phyloP scores from a whole-genome alignment of 2,329 filamentous ascomycete species.

The Colletotrichum cereale region DNA sequence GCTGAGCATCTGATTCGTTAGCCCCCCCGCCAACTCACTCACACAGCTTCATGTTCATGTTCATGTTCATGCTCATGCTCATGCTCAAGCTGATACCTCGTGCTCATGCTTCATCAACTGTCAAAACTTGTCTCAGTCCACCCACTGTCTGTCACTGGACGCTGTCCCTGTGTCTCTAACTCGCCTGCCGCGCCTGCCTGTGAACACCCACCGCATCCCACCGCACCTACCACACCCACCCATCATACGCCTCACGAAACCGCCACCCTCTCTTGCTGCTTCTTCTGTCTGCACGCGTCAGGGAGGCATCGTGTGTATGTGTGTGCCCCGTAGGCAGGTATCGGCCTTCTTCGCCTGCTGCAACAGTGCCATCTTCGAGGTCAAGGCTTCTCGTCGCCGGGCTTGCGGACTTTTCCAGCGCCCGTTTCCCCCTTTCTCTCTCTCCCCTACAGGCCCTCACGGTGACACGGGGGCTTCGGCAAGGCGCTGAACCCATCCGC shows the following conservation, averaged over 20 bases:
- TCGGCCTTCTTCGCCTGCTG: background rate
- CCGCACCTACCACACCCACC: background rate
- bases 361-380: background rate
- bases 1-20: background rate
- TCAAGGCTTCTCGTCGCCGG: constrained; percentile 18
- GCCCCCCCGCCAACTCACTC: background rate
- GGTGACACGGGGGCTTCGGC: constrained; percentile 8
- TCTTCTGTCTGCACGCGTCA: background rate
- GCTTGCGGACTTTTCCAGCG: constrained; percentile 31
- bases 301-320: background rate
- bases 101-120: background rate
- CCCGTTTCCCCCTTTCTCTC: constrained; percentile 7
- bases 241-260: background rate
- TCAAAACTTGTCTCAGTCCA: background rate
- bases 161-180: background rate
- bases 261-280: background rate
- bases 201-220: background rate
- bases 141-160: background rate
- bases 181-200: background rate
- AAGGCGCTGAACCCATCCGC: constrained; percentile 23
- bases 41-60: background rate
- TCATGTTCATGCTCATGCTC: background rate
- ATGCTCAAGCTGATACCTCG: background rate
- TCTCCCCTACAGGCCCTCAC: background rate
- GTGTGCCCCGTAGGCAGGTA: background rate